Base-by-base conservation (phyloP, 1,284 basidiomycete species). In the Pseudozyma tsukubaensis region DNA sequence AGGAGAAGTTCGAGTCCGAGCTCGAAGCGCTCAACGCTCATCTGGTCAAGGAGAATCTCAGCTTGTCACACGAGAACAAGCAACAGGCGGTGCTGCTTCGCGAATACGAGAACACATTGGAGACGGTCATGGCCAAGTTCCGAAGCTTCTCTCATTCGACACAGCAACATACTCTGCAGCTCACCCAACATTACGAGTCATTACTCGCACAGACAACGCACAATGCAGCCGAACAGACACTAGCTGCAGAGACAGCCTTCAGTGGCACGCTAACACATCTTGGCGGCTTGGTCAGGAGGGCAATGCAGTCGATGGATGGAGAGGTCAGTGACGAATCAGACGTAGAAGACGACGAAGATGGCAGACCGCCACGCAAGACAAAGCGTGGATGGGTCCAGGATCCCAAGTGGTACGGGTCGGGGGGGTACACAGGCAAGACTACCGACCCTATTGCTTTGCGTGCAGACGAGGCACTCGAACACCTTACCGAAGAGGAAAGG, bases 81-180 rank as follows among this genome's bases (percentile, higher is more conserved):
- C 94, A 97, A 84, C 88, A 98, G 34, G 92, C 91, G 64, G 84
- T 89, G 29, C 87, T 99, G 29, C 87, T 99, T 61, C 94, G 94
- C 79, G 97, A 99, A 85, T 96, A 97, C 84, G 96, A 99, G 85
- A 88, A 89, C 68, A 97, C 95, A 1, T 89, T 99, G 86, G 95
- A 98, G 82, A 94, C 91, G 37, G 92, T 99, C 83, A 98, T 99
- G 96, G 87, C 90, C 63, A 97, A 97, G 86, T 98, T 98, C 85
- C 89, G 95, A 55, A 91, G 91, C 69, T 92, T 97, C 81, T 83
- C 97, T 92, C 88, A 92, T 76, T 92, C 96, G 16, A 93, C 94
- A 0, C 93, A 96, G 82, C 91, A 92, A 77, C 94, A 98, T 84
- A 94, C 97, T 79, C 88, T 93, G 12, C 92, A 92, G 0, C 87